A percentile compares a stretch with the other conserved stretches of the same genome.
phyloP scores from a whole-genome alignment of 2,329 filamentous ascomycete species.

The Balansia obtecta region DNA sequence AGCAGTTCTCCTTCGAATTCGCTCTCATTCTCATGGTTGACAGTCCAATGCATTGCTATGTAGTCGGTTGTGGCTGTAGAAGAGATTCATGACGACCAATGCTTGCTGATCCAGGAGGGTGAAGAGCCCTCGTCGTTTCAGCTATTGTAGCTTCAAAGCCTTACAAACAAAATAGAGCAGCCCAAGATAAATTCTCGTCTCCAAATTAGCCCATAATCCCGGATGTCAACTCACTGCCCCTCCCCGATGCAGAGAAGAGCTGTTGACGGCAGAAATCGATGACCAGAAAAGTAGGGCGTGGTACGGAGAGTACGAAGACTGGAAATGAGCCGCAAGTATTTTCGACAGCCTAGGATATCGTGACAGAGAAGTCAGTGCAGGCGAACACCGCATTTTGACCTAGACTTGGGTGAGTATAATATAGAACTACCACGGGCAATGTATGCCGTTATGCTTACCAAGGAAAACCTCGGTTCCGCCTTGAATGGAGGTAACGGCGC shows the following conservation, averaged over 20 bases:
- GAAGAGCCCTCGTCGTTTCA: slow-evolving; percentile 47
- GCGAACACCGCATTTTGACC: not conserved
- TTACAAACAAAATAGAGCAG: too few species aligned
- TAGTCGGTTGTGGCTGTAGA: not conserved
- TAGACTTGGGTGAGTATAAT: not conserved
- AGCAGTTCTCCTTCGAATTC: slow-evolving; percentile 40
- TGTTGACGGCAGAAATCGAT: too few species aligned
- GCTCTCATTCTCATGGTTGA: slow-evolving; percentile 26
- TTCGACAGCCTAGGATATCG: too few species aligned
- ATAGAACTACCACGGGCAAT: not conserved
- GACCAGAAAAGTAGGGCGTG: too few species aligned
- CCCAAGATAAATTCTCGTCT: too few species aligned
- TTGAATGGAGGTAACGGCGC: not conserved
- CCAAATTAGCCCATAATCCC: slow-evolving; percentile 65
- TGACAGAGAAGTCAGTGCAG: too few species aligned
- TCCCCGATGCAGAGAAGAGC: slow-evolving; percentile 59
- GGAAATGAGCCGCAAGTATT: too few species aligned
- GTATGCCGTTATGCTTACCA: not conserved
- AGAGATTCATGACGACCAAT: not conserved
- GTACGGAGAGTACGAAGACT: too few species aligned
- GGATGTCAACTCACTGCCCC: slow-evolving; percentile 62
- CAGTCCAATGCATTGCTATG: not conserved
- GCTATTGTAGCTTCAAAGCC: slow-evolving; percentile 62
- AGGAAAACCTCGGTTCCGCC: not conserved
- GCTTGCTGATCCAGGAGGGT: not conserved